Base-by-base conservation (phyloP, 2,329 filamentous ascomycete species). In the Penicillium frequentans region DNA sequence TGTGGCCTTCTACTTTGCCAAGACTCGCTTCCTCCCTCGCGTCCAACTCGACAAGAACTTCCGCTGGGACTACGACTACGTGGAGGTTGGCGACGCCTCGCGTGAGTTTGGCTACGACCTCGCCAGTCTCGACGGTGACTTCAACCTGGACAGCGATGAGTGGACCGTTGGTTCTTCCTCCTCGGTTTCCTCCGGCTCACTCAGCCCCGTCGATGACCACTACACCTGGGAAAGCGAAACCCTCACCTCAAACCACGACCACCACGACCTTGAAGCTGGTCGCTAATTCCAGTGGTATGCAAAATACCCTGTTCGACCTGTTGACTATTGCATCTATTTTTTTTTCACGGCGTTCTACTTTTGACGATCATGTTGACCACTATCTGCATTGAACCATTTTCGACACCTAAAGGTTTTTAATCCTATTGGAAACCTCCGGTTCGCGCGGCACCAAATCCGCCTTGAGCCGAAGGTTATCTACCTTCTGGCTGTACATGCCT, bases 61-160 rank as follows among this genome's bases (percentile, higher is more conserved):
- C 76, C 86, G 93, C 60, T 98, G 93, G 92, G 90, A 97, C 66
- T 97, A 98, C 76, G 93, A 97, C 68, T 96, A 92, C 66, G 87
- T 96, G 59, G 93, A 97, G 78, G 77, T 88, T 57, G 93, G 93
- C 66, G 89, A 96, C 58, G 76, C 80, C 48, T 73, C 68, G 13
- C 68, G 68, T 24, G 74, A 77, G 49, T 82, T 82, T 64, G 80
- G 81, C 37, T 84, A 85, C 61, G 82, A 79, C 58, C 74, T 86
- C 60, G 79, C 83, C 51, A 81, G 81, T 52, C 77, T 86, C 44
- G 83, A 85, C 62, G 83, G 82, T 29, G 77, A 79, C 33, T 77
- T 80, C 61, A 78, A 83, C 46, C 82, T 84, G 50, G 87, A 93
- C 64, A 91, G 89, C 68, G 92, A 96, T 66, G 91, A 95, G 68